Base-by-base conservation (phyloP, 768 basidiomycete genomes). In the Boletus subparvulus region DNA sequence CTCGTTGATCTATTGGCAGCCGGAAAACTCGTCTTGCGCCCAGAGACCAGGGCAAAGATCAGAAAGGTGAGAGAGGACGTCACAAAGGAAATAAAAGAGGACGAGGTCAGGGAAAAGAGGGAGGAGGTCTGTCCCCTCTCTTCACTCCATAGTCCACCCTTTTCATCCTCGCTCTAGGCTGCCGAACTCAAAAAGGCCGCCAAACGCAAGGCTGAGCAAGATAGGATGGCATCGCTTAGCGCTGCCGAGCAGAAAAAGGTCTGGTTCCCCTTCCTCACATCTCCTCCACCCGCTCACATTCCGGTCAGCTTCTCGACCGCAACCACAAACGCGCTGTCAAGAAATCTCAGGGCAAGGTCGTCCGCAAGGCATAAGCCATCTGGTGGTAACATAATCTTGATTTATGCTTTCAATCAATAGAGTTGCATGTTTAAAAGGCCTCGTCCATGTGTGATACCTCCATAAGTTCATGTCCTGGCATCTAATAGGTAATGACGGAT, bases 211-310 rank as follows among this genome's bases (percentile, higher is more conserved):
- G 84, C 82, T 3, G 88, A 90, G 69, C 81, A 92, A 61, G 92
- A 90, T 57, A 79, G 83, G 61, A 70, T 92, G 41, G 77, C 87
- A 35, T 85, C 83, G 65, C 80, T 94, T 53, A 88, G 86, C 64
- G 79, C 90, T 32, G 80, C 84, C 19, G 90, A 93, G 63, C 92
- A 93, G 76, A 84, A 86, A 77, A 94, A 93, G 84, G 89, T 86
- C 19, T 55, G 17, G 46, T 54, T 30, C 21, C 55, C 35, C 14
- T 37, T 41, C 43, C 26, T 46, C 21, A 4, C n/a, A 7, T 24
- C 14, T 33, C 47, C 45, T 39, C 36, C n/a, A 12, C 6, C 28
- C 44, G 12, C 52, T 63, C 45, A 62, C 40, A 35, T 47, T 14
- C 21, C 21, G 10, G 30, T 56, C 55, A 88, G 86, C 70, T 79